phyloP scores from a whole-genome alignment of 805 yeast species.

The Kodamaea neixiangensis region DNA sequence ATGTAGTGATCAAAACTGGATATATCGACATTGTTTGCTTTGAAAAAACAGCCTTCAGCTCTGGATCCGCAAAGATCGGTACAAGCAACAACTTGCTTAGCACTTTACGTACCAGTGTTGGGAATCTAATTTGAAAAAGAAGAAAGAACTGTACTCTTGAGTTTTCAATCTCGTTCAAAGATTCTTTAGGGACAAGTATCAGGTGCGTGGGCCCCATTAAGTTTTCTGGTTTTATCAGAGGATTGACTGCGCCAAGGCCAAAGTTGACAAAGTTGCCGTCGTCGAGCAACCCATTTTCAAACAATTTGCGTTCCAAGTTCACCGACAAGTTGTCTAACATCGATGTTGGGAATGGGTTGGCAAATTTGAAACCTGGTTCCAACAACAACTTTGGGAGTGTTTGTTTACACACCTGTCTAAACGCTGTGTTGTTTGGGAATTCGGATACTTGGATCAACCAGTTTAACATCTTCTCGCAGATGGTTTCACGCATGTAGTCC shows the following conservation, averaged over 20 bases:
- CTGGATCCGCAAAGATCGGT: slow-evolving; percentile 51
- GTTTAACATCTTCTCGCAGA: slow-evolving; percentile 45
- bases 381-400: slow-evolving; percentile 49
- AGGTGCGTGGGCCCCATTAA: neutral
- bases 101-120: slow-evolving; percentile 51
- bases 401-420: slow-evolving; percentile 35
- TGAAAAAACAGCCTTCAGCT: slow-evolving; percentile 50
- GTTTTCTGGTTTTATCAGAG: slow-evolving; percentile 1
- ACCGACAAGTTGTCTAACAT: slow-evolving; percentile 20
- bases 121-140: slow-evolving; percentile 58
- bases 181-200: slow-evolving; percentile 13
- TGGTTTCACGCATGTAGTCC: slow-evolving; percentile 51
- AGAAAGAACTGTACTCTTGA: slow-evolving; percentile 62
- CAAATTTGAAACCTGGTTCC: slow-evolving; percentile 33
- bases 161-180: slow-evolving; percentile 19
- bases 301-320: slow-evolving; percentile 11
- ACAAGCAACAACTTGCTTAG: slow-evolving; percentile 55
- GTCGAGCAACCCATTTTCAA: slow-evolving; percentile 34
- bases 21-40: slow-evolving; percentile 56
- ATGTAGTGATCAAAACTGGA: slow-evolving; percentile 49
- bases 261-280: slow-evolving; percentile 28
- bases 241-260: slow-evolving; percentile 20
- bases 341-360: slow-evolving; percentile 28
- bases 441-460: slow-evolving; percentile 51
- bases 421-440: slow-evolving; percentile 23